These are phyloP conservation scores for Verticillium tricorpus DNA, from an alignment of 2,329 filamentous ascomycete species.

Conservation along the genomic window DNA sequence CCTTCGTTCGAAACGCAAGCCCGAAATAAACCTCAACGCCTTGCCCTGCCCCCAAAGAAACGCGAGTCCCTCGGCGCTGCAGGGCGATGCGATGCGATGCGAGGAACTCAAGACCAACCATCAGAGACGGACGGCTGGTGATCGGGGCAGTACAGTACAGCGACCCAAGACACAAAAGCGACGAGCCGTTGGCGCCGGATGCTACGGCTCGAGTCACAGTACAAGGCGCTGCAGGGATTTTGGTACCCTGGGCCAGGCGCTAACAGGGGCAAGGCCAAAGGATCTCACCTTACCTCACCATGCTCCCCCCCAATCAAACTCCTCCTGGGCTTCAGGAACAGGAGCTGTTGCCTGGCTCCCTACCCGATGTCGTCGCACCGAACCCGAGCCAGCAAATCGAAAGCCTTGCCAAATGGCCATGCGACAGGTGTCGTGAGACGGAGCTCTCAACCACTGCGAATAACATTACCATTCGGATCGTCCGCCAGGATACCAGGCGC, in stretches of 20 bases:
- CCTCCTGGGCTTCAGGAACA: neutral
- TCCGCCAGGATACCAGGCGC: neutral
- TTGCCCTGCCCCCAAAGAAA: neutral
- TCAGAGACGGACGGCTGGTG: neutral
- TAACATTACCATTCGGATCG: neutral
- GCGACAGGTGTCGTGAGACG: neutral
- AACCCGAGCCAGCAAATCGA: neutral
- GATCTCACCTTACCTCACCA: neutral
- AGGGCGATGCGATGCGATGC: neutral
- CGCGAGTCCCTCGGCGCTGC: conserved; percentile 1
- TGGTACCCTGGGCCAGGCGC: neutral
- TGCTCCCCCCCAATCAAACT: neutral
- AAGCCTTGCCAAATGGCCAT: neutral
- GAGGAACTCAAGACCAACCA: neutral
- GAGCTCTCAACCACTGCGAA: neutral
- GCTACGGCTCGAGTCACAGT: conserved; percentile 1
- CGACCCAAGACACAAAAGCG: neutral
- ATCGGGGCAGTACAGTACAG: no score
- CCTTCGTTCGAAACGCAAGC: neutral
- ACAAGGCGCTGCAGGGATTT: conserved; percentile 1
- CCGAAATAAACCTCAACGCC: no score
- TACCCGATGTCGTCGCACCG: neutral
- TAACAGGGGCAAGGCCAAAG: neutral
- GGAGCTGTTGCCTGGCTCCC: neutral
- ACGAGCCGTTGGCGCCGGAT: conserved; percentile 1